These are phyloP conservation scores for Sphaceloma murrayae DNA, from an alignment of 2,329 filamentous ascomycete species.

Conservation along the genomic window DNA sequence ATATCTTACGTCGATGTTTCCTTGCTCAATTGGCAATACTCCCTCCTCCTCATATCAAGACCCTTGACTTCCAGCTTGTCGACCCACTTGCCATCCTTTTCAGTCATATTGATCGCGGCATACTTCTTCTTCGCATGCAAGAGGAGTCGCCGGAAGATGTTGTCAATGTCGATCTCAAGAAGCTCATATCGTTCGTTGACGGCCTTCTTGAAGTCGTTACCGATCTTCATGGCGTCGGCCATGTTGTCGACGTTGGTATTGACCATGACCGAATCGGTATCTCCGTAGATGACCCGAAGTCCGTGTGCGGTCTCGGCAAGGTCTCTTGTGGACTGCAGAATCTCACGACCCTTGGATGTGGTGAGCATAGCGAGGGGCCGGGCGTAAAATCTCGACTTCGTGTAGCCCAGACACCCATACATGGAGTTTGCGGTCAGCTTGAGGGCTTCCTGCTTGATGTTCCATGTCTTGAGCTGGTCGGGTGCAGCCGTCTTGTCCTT, in stretches of 20 bases:
- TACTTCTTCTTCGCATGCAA: slow-evolving; percentile 99
- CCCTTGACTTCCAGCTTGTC: slow-evolving; percentile 98
- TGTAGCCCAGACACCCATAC: slow-evolving; percentile 97
- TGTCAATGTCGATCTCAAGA: slow-evolving; percentile 96
- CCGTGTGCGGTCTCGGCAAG: slow-evolving; percentile 76
- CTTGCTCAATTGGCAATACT: slow-evolving; percentile 92
- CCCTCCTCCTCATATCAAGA: slow-evolving; percentile 92
- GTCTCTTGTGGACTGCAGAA: slow-evolving; percentile 90
- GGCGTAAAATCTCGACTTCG: slow-evolving; percentile 94
- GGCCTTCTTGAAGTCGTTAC: slow-evolving; percentile 85
- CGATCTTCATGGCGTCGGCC: slow-evolving; percentile 79
- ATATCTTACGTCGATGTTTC: slow-evolving; percentile 63
- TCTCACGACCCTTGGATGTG: slow-evolving; percentile 94
- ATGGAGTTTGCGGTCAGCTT: slow-evolving; percentile 99
- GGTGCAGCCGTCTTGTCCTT: slow-evolving; percentile 79
- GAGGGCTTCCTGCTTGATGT: slow-evolving; percentile 92
- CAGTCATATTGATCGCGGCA: slow-evolving; percentile 86
- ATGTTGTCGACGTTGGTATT: slow-evolving; percentile 96
- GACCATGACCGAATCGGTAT: slow-evolving; percentile 99
- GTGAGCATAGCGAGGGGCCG: slow-evolving; percentile 90
- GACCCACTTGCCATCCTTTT: slow-evolving; percentile 72
- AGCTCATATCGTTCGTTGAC: slow-evolving; percentile 91
- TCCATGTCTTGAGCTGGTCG: slow-evolving; percentile 87
- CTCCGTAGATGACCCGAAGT: slow-evolving; percentile 93
- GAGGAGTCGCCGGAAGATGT: slow-evolving; percentile 85